Base-by-base conservation (phyloP, 495 filamentous ascomycete genomes). In the Rostrohypoxylon terebratum region DNA sequence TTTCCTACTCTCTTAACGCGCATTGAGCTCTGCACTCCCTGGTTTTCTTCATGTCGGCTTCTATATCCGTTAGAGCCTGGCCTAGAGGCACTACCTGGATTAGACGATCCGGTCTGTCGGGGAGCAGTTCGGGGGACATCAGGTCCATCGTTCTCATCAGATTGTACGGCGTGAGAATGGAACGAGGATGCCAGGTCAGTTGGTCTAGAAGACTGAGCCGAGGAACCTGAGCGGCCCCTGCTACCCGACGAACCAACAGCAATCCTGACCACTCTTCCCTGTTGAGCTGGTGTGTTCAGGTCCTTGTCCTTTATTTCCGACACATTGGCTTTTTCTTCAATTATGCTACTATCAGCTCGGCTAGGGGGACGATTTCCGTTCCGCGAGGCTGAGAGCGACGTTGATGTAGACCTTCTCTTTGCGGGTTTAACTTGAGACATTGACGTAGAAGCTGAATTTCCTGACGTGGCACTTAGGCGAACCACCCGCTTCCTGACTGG, bases 1-100 rank as follows among this genome's bases (percentile, higher is more conserved):
- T 92, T 91, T 14, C 88, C 89, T 31, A 93, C 85, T 69, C 90
- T 84, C 79, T 92, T 93, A n/a, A 92, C 81, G 0, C 92, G 88
- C 80, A 92, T 82, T 16, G 91, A 92, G 75, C 88, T 90, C 66
- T 90, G 91, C 0, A 87, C 79, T 1, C 86, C 89, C 21, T 81
- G 77, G 3, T 90, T 89, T 4, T 91, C 89, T 0, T 80, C 78
- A 81, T 83, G 82, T 21, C 88, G 77, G 42, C 84, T 83, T 3
- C 86, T 88, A 11, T 83, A 54, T 38, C 74, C 71, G 38, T 75
- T 83, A n/a, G 84, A 77, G 4, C 83, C 84, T 59, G 84, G 67
- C 38, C 83, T 83, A n/a, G 86, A 83, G 10, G 80, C 84, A 77
- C 78, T 88, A 74, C 76, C 85, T 78, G 76, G 74, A 54, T 73